phyloP scores from a whole-genome alignment of 495 filamentous ascomycete species.

The Podospora tetraspora region DNA sequence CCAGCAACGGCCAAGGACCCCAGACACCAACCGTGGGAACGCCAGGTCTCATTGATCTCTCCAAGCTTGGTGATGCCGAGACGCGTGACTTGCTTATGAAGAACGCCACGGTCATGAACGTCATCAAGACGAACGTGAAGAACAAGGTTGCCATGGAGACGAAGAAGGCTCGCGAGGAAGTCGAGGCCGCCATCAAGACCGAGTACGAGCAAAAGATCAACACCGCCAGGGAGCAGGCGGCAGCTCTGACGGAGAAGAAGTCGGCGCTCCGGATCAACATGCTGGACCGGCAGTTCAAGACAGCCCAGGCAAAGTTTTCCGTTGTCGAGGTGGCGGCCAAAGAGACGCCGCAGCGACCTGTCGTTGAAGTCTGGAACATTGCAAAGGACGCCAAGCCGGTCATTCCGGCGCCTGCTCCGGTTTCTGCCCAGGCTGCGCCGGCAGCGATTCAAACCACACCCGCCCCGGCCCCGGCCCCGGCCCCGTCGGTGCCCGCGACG shows the following conservation, averaged over 20 bases:
- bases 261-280: conserved; percentile 70
- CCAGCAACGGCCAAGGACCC: conserved; percentile 23
- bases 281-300: conserved; percentile 63
- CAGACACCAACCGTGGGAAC: conserved; percentile 32
- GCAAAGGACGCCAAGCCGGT: conserved; percentile 66
- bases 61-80: conserved; percentile 53
- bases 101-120: conserved; percentile 59
- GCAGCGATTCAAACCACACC: conserved; percentile 15
- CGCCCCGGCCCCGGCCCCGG: conserved; percentile 4
- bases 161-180: conserved; percentile 53
- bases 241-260: conserved; percentile 57
- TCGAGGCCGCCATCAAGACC: conserved; percentile 36
- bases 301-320: conserved; percentile 63
- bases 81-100: conserved; percentile 58
- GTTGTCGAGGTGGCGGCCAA: conserved; percentile 72
- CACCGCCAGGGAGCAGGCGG: conserved; percentile 47
- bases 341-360: conserved; percentile 76
- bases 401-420: conserved; percentile 36
- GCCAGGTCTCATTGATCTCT: conserved; percentile 35
- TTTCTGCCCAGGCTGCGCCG: conserved; percentile 17
- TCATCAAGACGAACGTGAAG: conserved; percentile 64
- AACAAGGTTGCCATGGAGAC: conserved; percentile 51
- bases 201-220: conserved; percentile 49
- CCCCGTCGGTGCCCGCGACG: conserved; percentile 7
- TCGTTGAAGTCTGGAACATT: conserved; percentile 77